Percentiles rank a stretch among this genome's conserved stretches.
Evolutionary conservation across 345 rosid species (phyloP).

Genomic region (Camelina laxa): DNA sequence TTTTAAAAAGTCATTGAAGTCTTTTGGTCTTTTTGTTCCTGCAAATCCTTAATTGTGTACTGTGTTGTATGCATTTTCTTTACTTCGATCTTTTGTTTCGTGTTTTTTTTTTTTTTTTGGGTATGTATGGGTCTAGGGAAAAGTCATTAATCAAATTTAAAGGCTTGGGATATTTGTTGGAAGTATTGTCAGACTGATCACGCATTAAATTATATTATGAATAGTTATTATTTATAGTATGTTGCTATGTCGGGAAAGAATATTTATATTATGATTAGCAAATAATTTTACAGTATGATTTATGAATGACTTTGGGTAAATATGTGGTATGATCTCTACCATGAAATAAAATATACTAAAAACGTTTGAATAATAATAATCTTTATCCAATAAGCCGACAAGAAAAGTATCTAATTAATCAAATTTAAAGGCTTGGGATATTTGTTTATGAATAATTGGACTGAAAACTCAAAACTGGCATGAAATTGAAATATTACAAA

Average conservation of each 20-base stretch:
- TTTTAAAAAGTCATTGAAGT: conserved; percentile 12
- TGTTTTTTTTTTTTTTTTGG: no score
- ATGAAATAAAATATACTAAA: neutral
- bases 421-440: neutral
- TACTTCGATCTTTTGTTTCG: neutral
- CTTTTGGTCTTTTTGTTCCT: neutral
- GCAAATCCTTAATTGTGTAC: conserved; percentile 7
- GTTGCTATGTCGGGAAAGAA: no score
- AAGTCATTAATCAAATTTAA: neutral
- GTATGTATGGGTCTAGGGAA: conserved; percentile 6
- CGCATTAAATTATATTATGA: neutral
- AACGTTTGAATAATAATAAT: neutral
- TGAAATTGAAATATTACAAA: neutral
- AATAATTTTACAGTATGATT: neutral
- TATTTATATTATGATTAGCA: no score
- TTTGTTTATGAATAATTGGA: neutral
- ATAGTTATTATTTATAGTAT: neutral
- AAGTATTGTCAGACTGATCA: conserved; percentile 12
- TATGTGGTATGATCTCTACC: neutral
- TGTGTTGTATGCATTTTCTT: conserved; percentile 14
- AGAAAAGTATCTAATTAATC: no score
- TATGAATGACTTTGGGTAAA: neutral
- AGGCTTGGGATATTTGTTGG: neutral
- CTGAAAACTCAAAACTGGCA: neutral
- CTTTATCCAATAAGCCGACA: neutral